These are phyloP conservation scores for Sphaerosporella brunnea DNA, from an alignment of 495 filamentous ascomycete genomes.

Conservation along the genomic window DNA sequence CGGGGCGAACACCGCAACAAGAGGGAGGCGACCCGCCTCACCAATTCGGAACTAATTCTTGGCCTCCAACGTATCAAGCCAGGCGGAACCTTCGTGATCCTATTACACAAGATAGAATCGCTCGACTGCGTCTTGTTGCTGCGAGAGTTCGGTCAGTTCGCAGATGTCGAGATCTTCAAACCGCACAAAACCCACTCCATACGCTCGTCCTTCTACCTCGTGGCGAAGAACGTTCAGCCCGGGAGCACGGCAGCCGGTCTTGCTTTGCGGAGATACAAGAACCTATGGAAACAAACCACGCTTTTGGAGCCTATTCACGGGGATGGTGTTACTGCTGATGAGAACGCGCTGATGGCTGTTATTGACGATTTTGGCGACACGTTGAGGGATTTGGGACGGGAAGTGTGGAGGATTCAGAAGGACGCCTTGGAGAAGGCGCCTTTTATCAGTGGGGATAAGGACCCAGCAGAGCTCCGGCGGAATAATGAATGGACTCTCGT, in stretches of 20 bases:
- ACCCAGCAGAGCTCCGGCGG: too few species aligned
- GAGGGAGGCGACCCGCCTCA: constrained; percentile 30
- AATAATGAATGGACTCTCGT: too few species aligned
- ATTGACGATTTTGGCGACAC: constrained; percentile 8
- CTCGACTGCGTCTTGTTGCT: constrained; percentile 21
- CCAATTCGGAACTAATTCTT: constrained; percentile 32
- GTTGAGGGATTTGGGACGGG: neutral
- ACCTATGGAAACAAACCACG: neutral
- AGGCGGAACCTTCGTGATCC: constrained; percentile 33
- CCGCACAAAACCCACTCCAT: neutral
- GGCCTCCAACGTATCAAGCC: constrained; percentile 31
- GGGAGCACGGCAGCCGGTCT: neutral
- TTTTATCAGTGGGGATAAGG: neutral
- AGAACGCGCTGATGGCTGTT: neutral
- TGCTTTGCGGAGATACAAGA: neutral
- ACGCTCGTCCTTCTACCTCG: neutral
- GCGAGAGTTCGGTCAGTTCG: neutral
- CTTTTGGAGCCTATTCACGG: neutral
- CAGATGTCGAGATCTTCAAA: neutral
- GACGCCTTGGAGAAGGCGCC: neutral
- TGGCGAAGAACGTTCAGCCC: neutral
- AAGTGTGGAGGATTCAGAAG: neutral
- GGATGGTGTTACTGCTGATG: neutral
- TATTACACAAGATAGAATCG: constrained; percentile 35
- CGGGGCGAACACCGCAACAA: constrained; percentile 30